A percentile compares a stretch with the other conserved stretches of the same genome.
Evolutionary conservation across 352 stramenopile genomes (phyloP).

Genomic region (Vaucheria bursata): DNA sequence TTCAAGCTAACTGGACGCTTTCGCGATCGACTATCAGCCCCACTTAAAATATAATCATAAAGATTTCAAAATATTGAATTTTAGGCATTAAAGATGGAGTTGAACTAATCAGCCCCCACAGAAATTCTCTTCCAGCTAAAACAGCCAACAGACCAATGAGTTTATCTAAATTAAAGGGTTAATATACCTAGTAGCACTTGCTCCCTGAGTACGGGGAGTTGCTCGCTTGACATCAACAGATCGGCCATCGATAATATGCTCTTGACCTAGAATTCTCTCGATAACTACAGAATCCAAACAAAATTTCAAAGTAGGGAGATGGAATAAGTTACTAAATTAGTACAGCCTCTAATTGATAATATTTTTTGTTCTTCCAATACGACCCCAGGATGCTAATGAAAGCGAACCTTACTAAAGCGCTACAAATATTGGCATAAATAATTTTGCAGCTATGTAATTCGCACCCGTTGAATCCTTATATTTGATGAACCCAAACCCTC

Average conservation of each 20-base stretch:
- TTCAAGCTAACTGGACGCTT: not conserved
- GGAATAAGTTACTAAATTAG: too few relatives aligned
- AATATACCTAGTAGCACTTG: slow-evolving; percentile 8
- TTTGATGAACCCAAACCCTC: slow-evolving; percentile 78
- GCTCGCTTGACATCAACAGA: slow-evolving; percentile 81
- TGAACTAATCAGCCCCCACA: too few relatives aligned
- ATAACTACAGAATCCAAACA: not conserved
- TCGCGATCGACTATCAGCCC: not conserved
- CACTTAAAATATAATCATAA: not conserved
- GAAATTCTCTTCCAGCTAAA: slow-evolving; percentile 1
- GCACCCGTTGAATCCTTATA: slow-evolving; percentile 40
- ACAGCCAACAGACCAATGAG: not conserved
- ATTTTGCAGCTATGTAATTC: not conserved
- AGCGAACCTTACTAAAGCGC: too few relatives aligned
- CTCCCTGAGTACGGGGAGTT: slow-evolving; percentile 55
- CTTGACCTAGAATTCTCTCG: not conserved
- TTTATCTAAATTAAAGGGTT: too few relatives aligned
- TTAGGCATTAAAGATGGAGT: too few relatives aligned
- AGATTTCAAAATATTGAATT: not conserved
- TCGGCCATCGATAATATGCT: slow-evolving; percentile 64
- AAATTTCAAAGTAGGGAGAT: too few relatives aligned
- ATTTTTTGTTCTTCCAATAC: too few relatives aligned
- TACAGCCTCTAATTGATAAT: too few relatives aligned
- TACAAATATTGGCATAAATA: not conserved
- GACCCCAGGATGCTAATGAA: too few relatives aligned